phyloP scores from a whole-genome alignment of 352 stramenopile species.

The Phytophthora crassamura region DNA sequence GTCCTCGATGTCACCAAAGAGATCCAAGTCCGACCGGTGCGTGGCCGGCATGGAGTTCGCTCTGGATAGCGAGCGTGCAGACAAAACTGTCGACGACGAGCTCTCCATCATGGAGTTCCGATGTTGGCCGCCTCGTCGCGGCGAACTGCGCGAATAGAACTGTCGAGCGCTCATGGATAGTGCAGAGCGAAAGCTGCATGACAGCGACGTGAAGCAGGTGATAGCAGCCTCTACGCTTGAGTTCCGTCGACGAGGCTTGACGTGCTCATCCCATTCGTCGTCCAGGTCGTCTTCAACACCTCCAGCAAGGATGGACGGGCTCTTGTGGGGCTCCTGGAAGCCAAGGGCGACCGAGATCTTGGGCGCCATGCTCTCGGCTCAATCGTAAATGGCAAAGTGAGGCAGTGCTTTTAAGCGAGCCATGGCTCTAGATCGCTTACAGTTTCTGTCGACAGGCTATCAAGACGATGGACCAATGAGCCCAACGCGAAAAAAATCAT shows the following conservation, averaged over 20 bases:
- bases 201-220: conserved; percentile 20
- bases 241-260: conserved; percentile 9
- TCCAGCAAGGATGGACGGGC: conserved; percentile 17
- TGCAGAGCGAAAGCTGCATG: conserved; percentile 8
- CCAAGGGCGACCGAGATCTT: conserved; percentile 15
- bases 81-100: background rate
- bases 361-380: conserved; percentile 3
- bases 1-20: conserved; percentile 6
- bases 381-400: conserved; percentile 13
- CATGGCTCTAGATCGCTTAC: conserved; percentile 14
- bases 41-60: conserved; percentile 22
- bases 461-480: conserved; percentile 2
- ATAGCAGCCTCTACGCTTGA: conserved; percentile 17
- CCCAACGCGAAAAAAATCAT: conserved; percentile 23
- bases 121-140: background rate
- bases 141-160: background rate
- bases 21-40: conserved; percentile 17
- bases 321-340: conserved; percentile 17
- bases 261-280: conserved; percentile 19
- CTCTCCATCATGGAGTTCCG: conserved; percentile 21
- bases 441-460: conserved; percentile 22
- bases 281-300: conserved; percentile 10
- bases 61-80: conserved; percentile 2
- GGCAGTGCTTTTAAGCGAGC: conserved; percentile 14
- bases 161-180: conserved; percentile 2